Evolutionary conservation across 2,329 filamentous ascomycete species (phyloP).

Genomic region (Penicillium sp.): DNA sequence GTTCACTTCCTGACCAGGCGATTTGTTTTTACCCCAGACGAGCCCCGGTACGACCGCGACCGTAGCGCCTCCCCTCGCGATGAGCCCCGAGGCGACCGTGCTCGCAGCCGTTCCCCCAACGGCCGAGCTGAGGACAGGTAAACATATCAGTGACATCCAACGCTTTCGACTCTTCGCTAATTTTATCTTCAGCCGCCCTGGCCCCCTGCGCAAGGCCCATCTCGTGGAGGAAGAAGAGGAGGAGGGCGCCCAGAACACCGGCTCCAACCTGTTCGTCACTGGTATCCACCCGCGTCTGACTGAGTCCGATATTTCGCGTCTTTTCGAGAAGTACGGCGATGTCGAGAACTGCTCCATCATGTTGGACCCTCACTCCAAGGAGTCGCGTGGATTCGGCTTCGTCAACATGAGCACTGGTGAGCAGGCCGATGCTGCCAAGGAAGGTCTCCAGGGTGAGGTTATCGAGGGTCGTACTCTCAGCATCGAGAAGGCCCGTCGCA

Average conservation of each 20-base stretch:
- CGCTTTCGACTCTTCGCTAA: background rate
- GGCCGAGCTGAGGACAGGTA: constrained; percentile 62
- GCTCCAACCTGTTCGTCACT: constrained; percentile 98
- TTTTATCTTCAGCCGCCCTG: constrained; percentile 5
- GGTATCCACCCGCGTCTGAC: constrained; percentile 92
- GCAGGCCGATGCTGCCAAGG: constrained; percentile 94
- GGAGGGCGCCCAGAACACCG: constrained; percentile 84
- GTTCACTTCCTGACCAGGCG: constrained; percentile 9
- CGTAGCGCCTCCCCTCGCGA: constrained; percentile 70
- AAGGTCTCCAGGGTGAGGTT: constrained; percentile 91
- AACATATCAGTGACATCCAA: constrained; percentile 13
- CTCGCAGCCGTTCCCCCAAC: constrained; percentile 69
- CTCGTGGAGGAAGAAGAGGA: constrained; percentile 59
- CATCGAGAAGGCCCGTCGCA: constrained; percentile 98
- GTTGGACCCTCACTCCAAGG: constrained; percentile 97
- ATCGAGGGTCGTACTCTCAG: constrained; percentile 95
- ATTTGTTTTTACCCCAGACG: constrained; percentile 50
- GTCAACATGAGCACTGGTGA: constrained; percentile 98
- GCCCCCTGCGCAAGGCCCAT: constrained; percentile 22
- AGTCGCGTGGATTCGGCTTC: constrained; percentile 98
- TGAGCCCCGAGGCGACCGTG: constrained; percentile 59
- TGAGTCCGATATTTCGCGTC: constrained; percentile 87
- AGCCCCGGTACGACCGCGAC: constrained; percentile 69
- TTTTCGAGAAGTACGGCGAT: constrained; percentile 98
- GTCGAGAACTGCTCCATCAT: constrained; percentile 99